These are phyloP conservation scores for Paramecium sexaurelia DNA, from an alignment of 73 alveolate genomes.

Conservation along the genomic window DNA sequence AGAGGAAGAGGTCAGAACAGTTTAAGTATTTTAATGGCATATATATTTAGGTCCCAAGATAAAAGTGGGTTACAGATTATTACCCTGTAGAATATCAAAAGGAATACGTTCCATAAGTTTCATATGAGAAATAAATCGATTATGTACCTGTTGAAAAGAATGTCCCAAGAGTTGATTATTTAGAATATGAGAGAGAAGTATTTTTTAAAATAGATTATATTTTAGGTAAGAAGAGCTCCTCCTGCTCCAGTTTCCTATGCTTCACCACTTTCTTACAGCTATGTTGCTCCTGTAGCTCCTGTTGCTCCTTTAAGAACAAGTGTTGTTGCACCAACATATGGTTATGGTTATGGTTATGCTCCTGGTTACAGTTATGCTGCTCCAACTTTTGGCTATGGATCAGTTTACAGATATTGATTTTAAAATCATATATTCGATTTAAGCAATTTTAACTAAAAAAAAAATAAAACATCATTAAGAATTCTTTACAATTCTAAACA, in stretches of 20 bases:
- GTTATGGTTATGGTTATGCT: neutral
- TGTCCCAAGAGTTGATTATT: slow-evolving; percentile 64
- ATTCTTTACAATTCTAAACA: too few relatives aligned
- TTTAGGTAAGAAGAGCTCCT: slow-evolving; percentile 44
- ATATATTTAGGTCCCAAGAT: slow-evolving; percentile 53
- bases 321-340: slow-evolving; percentile 50
- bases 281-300: slow-evolving; percentile 45
- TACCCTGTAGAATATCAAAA: slow-evolving; percentile 67
- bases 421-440: neutral
- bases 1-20: slow-evolving; percentile 65
- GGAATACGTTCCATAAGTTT: slow-evolving; percentile 67
- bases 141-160: slow-evolving; percentile 64
- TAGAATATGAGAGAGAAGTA: slow-evolving; percentile 62
- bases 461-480: neutral
- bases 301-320: neutral
- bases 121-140: slow-evolving; percentile 62
- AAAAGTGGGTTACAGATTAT: slow-evolving; percentile 71
- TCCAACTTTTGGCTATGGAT: slow-evolving; percentile 32
- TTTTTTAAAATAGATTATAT: neutral
- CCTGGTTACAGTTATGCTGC: slow-evolving; percentile 35
- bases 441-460: neutral
- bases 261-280: slow-evolving; percentile 30
- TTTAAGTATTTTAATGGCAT: neutral
- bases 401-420: slow-evolving; percentile 36
- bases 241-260: slow-evolving; percentile 30